Conservation (phyloP, 495 filamentous ascomycete genomes). For the Pyronema domesticum region DNA sequence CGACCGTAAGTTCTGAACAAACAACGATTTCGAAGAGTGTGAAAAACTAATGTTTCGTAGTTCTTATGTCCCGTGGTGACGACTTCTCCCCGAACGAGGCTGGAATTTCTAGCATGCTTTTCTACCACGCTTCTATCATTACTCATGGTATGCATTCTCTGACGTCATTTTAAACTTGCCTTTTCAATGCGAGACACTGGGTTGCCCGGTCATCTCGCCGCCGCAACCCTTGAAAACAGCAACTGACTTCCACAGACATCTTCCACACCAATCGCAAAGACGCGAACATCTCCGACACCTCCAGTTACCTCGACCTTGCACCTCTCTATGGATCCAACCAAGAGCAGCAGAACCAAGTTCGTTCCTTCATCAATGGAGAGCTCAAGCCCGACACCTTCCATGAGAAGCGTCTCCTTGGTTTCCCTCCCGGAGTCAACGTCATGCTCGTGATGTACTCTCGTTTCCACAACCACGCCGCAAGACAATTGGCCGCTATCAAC, state of each 20-base stretch:
- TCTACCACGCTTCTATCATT: slow-evolving; percentile 75
- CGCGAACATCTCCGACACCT: slow-evolving; percentile 31
- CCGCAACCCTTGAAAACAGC: slow-evolving; percentile 30
- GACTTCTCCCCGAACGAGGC: slow-evolving; percentile 48
- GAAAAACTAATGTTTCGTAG: slow-evolving; percentile 10
- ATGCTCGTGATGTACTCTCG: slow-evolving; percentile 30
- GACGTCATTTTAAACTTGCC: not conserved
- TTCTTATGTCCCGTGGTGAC: slow-evolving; percentile 39
- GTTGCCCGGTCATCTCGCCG: slow-evolving; percentile 30
- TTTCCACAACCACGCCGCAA: slow-evolving; percentile 30
- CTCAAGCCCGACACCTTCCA: slow-evolving; percentile 38
- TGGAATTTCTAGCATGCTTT: slow-evolving; percentile 67
- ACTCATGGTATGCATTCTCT: slow-evolving; percentile 40
- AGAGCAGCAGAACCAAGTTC: slow-evolving; percentile 31
- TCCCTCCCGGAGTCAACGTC: slow-evolving; percentile 32
- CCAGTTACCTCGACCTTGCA: slow-evolving; percentile 39
- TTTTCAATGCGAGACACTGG: slow-evolving; percentile 9
- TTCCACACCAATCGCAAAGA: slow-evolving; percentile 34
- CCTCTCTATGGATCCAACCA: slow-evolving; percentile 36
- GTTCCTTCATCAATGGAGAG: slow-evolving; percentile 31
- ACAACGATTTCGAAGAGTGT: not conserved
- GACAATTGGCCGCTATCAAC: slow-evolving; percentile 27
- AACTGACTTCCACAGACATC: slow-evolving; percentile 33
- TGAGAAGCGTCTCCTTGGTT: slow-evolving; percentile 31
- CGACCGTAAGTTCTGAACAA: slow-evolving; percentile 30